These are phyloP conservation scores for Blumeria graminis DNA, from an alignment of 2,329 filamentous ascomycete genomes.

Conservation along the genomic window DNA sequence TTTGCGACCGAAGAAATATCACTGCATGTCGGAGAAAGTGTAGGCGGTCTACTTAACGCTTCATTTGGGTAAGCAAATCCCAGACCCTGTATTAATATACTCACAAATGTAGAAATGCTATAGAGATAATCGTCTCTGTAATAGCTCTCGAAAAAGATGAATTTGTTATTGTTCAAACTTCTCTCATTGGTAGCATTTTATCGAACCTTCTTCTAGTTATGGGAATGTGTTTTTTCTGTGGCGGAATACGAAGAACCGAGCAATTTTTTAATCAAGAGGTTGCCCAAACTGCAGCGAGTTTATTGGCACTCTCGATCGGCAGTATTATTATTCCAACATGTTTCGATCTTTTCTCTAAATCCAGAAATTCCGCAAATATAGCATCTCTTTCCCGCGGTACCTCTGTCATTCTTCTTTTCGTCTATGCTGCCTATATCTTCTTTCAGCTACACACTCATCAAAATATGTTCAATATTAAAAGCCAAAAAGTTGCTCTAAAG, in stretches of 20 bases:
- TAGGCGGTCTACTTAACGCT: conserved; percentile 75
- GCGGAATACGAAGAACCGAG: conserved; percentile 40
- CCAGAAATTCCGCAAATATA: conserved; percentile 21
- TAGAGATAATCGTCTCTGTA: conserved; percentile 72
- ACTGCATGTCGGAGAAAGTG: conserved; percentile 54
- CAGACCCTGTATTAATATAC: conserved; percentile 4
- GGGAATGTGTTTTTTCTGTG: conserved; percentile 83
- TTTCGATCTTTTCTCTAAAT: conserved; percentile 34
- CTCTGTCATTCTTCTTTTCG: conserved; percentile 55
- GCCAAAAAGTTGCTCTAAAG: conserved; percentile 47
- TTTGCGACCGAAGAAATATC: conserved; percentile 84
- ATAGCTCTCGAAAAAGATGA: conserved; percentile 48
- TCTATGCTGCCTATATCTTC: conserved; percentile 64
- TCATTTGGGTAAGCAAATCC: conserved; percentile 45
- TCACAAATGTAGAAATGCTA: conserved; percentile 38
- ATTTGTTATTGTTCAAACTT: conserved; percentile 71
- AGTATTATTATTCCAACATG: conserved; percentile 77
- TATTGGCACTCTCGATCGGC: conserved; percentile 46
- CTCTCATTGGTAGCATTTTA: conserved; percentile 72
- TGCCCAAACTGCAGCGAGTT: conserved; percentile 59
- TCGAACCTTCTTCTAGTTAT: conserved; percentile 76
- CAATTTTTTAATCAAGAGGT: conserved; percentile 86
- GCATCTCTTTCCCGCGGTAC: conserved; percentile 46
- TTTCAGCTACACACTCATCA: conserved; percentile 82
- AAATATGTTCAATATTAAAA: conserved; percentile 55